These are phyloP conservation scores for Coemansia umbellata DNA, from an alignment of 192 early-diverging fungal species.

Conservation along the genomic window DNA sequence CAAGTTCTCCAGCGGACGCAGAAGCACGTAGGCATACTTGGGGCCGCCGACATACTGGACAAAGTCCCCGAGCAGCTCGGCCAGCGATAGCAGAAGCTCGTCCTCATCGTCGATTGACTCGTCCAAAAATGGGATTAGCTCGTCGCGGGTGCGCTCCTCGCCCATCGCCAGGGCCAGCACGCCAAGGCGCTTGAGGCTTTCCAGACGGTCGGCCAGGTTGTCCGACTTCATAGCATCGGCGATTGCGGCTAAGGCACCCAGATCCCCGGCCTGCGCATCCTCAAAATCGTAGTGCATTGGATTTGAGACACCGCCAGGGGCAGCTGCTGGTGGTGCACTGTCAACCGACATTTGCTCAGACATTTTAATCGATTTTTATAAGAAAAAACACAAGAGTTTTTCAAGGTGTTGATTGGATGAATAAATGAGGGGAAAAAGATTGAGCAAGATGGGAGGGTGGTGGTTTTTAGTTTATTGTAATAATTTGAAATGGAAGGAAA, in stretches of 20 bases:
- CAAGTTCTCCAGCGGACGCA: conserved; percentile 92
- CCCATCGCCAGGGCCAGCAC: conserved; percentile 83
- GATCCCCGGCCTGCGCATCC: conserved; percentile 45
- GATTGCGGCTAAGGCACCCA: conserved; percentile 46
- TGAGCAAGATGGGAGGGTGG: too few relatives aligned
- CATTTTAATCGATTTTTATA: too few relatives aligned
- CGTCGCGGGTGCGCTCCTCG: conserved; percentile 87
- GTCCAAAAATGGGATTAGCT: conserved; percentile 97
- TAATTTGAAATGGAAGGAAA: too few relatives aligned
- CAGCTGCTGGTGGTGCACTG: conserved; percentile 27
- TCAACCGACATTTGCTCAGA: conserved; percentile 53
- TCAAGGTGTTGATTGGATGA: too few relatives aligned
- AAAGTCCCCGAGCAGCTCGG: conserved; percentile 91
- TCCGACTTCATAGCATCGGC: conserved; percentile 53
- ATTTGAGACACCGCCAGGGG: background rate
- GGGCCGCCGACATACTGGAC: conserved; percentile 90
- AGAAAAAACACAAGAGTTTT: too few relatives aligned
- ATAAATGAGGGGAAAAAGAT: too few relatives aligned
- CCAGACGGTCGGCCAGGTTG: conserved; percentile 49
- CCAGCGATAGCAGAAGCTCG: conserved; percentile 89
- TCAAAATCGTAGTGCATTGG: conserved; percentile 44
- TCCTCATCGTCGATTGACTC: conserved; percentile 99
- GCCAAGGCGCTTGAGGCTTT: conserved; percentile 50
- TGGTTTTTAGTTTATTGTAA: too few relatives aligned
- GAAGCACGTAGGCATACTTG: conserved; percentile 76